Conservation (phyloP, 73 alveolate genomes). For the Breviolum minutum region DNA sequence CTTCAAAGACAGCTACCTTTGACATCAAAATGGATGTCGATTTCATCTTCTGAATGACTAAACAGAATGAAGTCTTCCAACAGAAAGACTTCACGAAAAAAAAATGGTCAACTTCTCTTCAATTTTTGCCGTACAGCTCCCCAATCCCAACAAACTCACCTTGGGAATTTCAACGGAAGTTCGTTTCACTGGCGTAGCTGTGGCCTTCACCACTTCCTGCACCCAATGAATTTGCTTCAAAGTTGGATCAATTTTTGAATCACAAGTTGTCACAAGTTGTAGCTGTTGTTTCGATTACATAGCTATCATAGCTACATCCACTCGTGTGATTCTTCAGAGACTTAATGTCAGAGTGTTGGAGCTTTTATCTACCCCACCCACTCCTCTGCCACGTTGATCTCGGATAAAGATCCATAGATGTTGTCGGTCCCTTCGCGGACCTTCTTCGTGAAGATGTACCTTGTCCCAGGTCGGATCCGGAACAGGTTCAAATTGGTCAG, state of each 20-base stretch:
- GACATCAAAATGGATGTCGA: too few species aligned
- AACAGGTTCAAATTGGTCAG: not conserved
- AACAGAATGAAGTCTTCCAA: too few species aligned
- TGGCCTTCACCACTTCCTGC: conserved; percentile 79
- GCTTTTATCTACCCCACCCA: not conserved
- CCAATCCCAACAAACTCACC: not conserved
- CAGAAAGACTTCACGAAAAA: too few species aligned
- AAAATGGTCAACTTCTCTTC: not conserved
- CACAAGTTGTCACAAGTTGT: not conserved
- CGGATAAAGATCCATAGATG: conserved; percentile 75
- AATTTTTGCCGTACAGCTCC: not conserved
- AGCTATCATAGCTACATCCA: not conserved
- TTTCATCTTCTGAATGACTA: not conserved
- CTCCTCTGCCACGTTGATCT: conserved; percentile 93
- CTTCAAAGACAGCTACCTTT: too few species aligned
- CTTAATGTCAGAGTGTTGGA: not conserved
- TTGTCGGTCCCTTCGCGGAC: conserved; percentile 47
- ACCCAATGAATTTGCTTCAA: not conserved
- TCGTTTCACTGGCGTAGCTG: conserved; percentile 53
- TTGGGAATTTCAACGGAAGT: conserved; percentile 62
- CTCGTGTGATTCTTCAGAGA: not conserved
- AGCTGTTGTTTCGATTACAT: not conserved
- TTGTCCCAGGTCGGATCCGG: not conserved
- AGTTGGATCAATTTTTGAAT: not conserved
- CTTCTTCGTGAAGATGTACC: conserved; percentile 82